Evolutionary conservation across 306 rosid species (phyloP).

Genomic region (Oxytropis ochrocephala): DNA sequence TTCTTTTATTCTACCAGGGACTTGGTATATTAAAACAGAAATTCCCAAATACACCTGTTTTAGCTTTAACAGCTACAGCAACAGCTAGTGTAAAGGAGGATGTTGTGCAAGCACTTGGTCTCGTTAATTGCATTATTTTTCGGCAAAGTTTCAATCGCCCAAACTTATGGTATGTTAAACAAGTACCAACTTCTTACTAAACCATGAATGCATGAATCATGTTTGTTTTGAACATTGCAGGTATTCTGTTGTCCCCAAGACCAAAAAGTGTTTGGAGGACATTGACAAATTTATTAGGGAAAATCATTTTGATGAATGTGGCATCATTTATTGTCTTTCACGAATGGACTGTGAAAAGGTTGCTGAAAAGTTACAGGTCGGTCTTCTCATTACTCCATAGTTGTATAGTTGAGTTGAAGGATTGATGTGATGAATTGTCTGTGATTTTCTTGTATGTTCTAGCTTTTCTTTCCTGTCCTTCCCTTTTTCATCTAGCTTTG

Average conservation of each 20-base stretch:
- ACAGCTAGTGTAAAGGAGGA: slow-evolving; percentile 99
- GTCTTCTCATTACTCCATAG: slow-evolving; percentile 21
- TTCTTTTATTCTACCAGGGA: slow-evolving; percentile 50
- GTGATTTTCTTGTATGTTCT: slow-evolving; percentile 12
- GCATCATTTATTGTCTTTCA: slow-evolving; percentile 94
- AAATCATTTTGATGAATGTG: slow-evolving; percentile 89
- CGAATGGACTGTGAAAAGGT: slow-evolving; percentile 98
- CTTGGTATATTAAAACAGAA: slow-evolving; percentile 97
- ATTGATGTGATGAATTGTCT: neutral
- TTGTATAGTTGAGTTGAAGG: slow-evolving; percentile 11
- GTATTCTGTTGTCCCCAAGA: slow-evolving; percentile 86
- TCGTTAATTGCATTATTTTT: slow-evolving; percentile 80
- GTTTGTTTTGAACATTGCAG: slow-evolving; percentile 37
- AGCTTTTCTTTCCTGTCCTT: neutral
- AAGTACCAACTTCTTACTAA: slow-evolving; percentile 13
- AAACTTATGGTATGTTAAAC: slow-evolving; percentile 58
- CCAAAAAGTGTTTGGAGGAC: slow-evolving; percentile 86
- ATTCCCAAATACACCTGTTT: slow-evolving; percentile 86
- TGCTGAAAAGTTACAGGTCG: slow-evolving; percentile 86
- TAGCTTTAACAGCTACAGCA: slow-evolving; percentile 98
- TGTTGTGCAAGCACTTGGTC: slow-evolving; percentile 98
- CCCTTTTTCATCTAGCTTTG: neutral
- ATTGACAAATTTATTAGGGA: slow-evolving; percentile 83
- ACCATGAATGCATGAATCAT: slow-evolving; percentile 8
- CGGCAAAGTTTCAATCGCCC: slow-evolving; percentile 99